phyloP scores from a whole-genome alignment of 2,329 filamentous ascomycete genomes.

The Ophiocordyceps camponoti-floridani region DNA sequence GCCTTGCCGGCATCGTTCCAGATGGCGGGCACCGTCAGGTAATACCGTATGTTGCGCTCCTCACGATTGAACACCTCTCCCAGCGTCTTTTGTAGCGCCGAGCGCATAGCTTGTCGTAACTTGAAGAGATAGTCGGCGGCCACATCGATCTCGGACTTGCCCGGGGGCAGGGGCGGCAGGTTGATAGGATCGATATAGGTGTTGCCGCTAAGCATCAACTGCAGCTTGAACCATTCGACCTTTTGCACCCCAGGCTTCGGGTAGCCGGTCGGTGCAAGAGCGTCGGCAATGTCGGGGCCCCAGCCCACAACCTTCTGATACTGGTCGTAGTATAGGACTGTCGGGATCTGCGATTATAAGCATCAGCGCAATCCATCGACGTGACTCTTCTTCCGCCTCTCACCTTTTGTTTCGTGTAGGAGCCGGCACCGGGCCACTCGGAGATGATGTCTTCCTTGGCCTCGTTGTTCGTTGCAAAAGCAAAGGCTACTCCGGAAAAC shows the following conservation, averaged over 20 bases:
- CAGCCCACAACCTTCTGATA: slow-evolving; percentile 99
- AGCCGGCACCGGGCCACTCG: slow-evolving; percentile 95
- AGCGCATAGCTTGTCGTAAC: slow-evolving; percentile 89
- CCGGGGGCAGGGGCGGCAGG: slow-evolving; percentile 86
- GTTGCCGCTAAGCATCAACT: slow-evolving; percentile 96
- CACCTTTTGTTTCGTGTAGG: slow-evolving; percentile 97
- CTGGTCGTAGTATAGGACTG: slow-evolving; percentile 98
- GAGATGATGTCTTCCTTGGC: slow-evolving; percentile 98
- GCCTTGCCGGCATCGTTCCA: slow-evolving; percentile 99
- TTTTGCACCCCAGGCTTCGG: slow-evolving; percentile 97
- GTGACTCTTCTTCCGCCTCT: not conserved
- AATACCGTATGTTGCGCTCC: slow-evolving; percentile 95
- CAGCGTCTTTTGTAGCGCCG: slow-evolving; percentile 86
- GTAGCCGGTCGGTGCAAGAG: slow-evolving; percentile 88
- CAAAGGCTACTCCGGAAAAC: slow-evolving; percentile 93
- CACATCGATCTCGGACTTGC: slow-evolving; percentile 97
- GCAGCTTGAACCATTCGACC: slow-evolving; percentile 99
- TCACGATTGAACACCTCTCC: slow-evolving; percentile 96
- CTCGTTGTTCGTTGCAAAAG: slow-evolving; percentile 93
- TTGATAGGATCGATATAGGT: slow-evolving; percentile 99
- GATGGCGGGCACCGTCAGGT: slow-evolving; percentile 95
- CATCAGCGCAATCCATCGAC: not conserved
- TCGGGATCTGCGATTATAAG: slow-evolving; percentile 59
- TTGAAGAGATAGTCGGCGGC: slow-evolving; percentile 99
- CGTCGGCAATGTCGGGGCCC: slow-evolving; percentile 96